phyloP scores from a whole-genome alignment of 352 stramenopile genomes.

The Globisporangium megalacanthum region DNA sequence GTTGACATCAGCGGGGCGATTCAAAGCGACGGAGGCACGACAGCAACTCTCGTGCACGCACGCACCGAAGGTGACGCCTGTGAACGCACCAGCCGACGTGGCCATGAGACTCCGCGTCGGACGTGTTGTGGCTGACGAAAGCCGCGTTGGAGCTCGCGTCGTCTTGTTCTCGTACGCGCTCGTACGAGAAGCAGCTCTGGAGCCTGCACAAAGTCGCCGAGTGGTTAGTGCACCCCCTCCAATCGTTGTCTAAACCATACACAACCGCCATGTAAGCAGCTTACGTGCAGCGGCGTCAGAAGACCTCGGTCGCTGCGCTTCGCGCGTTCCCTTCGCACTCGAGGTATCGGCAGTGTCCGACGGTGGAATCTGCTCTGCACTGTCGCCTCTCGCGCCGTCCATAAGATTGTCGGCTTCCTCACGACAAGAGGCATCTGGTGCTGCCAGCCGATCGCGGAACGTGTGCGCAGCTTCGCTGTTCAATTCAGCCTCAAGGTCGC shows the following conservation, averaged over 20 bases:
- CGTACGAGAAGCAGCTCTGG: not conserved
- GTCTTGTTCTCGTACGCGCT: not conserved
- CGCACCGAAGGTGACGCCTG: slow-evolving; percentile 6
- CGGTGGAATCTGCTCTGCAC: not conserved
- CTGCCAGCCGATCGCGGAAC: slow-evolving; percentile 31
- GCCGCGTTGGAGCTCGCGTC: not conserved
- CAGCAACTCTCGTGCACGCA: not conserved
- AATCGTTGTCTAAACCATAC: not conserved
- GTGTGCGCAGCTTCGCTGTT: slow-evolving; percentile 30
- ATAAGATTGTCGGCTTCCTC: not conserved
- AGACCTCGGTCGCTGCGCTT: slow-evolving; percentile 1
- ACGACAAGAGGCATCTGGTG: not conserved
- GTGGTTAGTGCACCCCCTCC: not conserved
- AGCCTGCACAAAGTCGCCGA: not conserved
- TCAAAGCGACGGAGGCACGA: not conserved
- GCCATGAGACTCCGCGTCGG: not conserved
- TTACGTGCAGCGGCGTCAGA: not conserved
- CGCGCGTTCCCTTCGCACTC: not conserved
- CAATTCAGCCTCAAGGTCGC: slow-evolving; percentile 41
- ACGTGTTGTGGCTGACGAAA: not conserved
- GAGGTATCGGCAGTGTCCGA: not conserved
- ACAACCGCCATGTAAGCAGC: not conserved
- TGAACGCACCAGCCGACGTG: not conserved
- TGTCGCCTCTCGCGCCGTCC: not conserved
- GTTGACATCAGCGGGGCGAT: not conserved